These are phyloP conservation scores for Lithospermum erythrorhizon DNA, from an alignment of 257 asterid species.

Conservation along the genomic window DNA sequence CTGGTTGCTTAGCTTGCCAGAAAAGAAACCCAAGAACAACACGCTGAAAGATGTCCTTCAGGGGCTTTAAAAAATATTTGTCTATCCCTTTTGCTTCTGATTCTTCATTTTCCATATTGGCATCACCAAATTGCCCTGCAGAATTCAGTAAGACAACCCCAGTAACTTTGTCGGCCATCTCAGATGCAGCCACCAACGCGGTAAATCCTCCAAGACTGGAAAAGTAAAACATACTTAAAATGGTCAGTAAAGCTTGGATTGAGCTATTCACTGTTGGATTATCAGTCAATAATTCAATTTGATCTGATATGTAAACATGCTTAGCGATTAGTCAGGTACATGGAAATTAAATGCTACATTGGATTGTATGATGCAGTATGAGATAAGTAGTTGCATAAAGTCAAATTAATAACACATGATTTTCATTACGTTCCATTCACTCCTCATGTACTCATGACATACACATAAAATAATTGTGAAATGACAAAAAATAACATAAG, in stretches of 20 bases:
- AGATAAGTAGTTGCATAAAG: too few relatives aligned
- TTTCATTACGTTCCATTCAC: too few relatives aligned
- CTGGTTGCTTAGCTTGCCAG: slow-evolving; percentile 97
- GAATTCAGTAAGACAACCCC: slow-evolving; percentile 74
- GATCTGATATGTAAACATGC: background rate
- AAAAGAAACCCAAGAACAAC: slow-evolving; percentile 62
- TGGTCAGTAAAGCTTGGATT: background rate
- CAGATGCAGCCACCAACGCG: slow-evolving; percentile 65
- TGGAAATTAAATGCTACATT: too few relatives aligned
- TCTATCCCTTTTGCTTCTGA: slow-evolving; percentile 50
- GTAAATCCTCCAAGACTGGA: slow-evolving; percentile 96
- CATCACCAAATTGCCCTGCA: slow-evolving; percentile 87
- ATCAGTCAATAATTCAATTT: background rate
- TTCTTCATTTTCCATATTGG: slow-evolving; percentile 22
- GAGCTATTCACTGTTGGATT: background rate
- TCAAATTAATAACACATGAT: too few relatives aligned
- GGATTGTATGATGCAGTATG: too few relatives aligned
- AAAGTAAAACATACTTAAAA: background rate
- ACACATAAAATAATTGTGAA: too few relatives aligned
- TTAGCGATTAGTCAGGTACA: background rate
- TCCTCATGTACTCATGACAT: too few relatives aligned
- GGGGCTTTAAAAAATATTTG: slow-evolving; percentile 49
- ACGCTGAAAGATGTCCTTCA: slow-evolving; percentile 76
- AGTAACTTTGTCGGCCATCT: slow-evolving; percentile 54
- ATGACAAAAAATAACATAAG: too few relatives aligned